These are phyloP conservation scores for Lyophyllum shimeji DNA, from an alignment of 768 basidiomycete species.

Conservation along the genomic window DNA sequence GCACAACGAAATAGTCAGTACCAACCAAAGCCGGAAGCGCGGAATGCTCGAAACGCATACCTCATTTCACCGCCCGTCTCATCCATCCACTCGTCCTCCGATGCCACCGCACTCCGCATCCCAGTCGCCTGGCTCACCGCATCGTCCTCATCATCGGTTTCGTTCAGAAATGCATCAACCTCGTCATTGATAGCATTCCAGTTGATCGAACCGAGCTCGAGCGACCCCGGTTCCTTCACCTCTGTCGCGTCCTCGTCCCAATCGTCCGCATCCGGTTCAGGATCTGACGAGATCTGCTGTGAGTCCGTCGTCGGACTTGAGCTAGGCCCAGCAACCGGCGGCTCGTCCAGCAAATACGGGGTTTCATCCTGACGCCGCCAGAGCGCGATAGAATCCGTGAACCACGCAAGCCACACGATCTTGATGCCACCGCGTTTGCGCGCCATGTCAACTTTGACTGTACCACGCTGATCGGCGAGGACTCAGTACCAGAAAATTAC, in stretches of 20 bases:
- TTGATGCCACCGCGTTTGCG: slow-evolving; percentile 73
- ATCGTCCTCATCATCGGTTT: slow-evolving; percentile 67
- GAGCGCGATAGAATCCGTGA: slow-evolving; percentile 84
- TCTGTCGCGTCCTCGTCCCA: slow-evolving; percentile 51
- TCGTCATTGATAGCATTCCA: slow-evolving; percentile 87
- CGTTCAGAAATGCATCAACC: slow-evolving; percentile 83
- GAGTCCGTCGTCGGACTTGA: slow-evolving; percentile 36
- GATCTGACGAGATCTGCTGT: slow-evolving; percentile 60
- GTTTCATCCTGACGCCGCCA: slow-evolving; percentile 83
- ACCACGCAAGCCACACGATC: slow-evolving; percentile 89
- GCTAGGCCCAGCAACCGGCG: slow-evolving; percentile 34
- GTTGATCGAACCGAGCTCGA: slow-evolving; percentile 65
- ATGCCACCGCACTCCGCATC: slow-evolving; percentile 40
- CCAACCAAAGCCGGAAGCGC: neutral
- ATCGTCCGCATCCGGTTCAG: slow-evolving; percentile 67
- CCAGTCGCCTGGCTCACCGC: slow-evolving; percentile 40
- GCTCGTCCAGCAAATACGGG: slow-evolving; percentile 71
- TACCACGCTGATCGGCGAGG: slow-evolving; percentile 62
- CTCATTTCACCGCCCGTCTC: slow-evolving; percentile 45
- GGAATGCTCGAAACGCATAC: slow-evolving; percentile 16
- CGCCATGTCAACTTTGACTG: slow-evolving; percentile 88
- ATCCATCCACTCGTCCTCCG: slow-evolving; percentile 52
- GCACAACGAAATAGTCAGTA: slow-evolving; percentile 2
- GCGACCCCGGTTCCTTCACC: slow-evolving; percentile 28
- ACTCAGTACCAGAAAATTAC: neutral